Base-by-base conservation (phyloP, 805 yeast genomes). In the Nakazawaea molendinolei region DNA sequence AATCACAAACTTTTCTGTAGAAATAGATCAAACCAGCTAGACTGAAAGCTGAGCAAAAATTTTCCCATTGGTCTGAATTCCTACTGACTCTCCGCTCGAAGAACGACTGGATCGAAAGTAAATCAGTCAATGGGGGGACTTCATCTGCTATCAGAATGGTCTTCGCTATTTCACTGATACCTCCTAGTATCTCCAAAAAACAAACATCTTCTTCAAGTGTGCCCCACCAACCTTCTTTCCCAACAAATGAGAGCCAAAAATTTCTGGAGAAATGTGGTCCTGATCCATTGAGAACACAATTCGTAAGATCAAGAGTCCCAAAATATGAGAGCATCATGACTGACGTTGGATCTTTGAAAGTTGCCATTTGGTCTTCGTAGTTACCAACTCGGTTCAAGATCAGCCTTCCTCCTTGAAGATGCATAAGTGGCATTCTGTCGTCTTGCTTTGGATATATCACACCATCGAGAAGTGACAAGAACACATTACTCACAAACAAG, bases 171-270 rank as follows among this genome's bases (percentile, higher is more conserved):
- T 27, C 37, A 5, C 8, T 10, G 17, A 13, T 9, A 19, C 10
- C 48, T 46, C 37, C 59, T 47, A 36, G 55, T 46, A 42, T 59
- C 46, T 3, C 50, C 48, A 50, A 53, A 51, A 34, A 63, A 42
- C 52, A 54, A 45, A 53, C 56, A 35, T 24, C 41, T 8, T 23
- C 30, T n/a, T 12, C 20, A 24, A 52, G 23, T n/a, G 23, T 46
- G 4, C 58, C 58, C 42, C 52, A 53, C 58, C 58, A 53, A 17
- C 51, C 49, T 23, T 52, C 53, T 30, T 42, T 40, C 7, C 39
- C 38, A 2, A 41, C 45, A 31, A 53, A 47, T 5, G 22, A 23
- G 12, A 38, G 34, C 58, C 58, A 53, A 23, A 36, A 45, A 2
- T 25, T 13, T 8, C 36, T 28, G 4, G 45, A 42, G 10, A 50